Conservation (phyloP, 2,329 filamentous ascomycete genomes). For the Colletotrichum sansevieriae region DNA sequence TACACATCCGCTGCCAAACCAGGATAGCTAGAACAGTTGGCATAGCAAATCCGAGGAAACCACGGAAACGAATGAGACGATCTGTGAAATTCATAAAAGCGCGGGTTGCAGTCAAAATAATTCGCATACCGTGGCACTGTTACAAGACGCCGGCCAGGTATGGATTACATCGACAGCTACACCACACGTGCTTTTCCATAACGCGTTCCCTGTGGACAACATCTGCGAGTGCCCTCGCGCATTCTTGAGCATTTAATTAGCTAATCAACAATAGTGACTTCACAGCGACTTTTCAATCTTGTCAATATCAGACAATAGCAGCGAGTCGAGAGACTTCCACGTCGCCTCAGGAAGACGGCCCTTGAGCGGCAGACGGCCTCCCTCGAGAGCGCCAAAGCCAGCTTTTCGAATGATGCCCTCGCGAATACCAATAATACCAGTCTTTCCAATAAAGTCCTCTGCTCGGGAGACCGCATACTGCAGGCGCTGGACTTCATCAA, state of each 20-base stretch:
- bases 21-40: neutral
- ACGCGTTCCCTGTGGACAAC: neutral
- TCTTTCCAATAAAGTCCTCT: conserved; percentile 72
- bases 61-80: neutral
- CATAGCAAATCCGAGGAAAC: neutral
- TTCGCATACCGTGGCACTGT: neutral
- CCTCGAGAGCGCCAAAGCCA: conserved; percentile 69
- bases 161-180: neutral
- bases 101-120: neutral
- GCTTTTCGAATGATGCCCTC: conserved; percentile 70
- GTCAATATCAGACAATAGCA: conserved; percentile 39
- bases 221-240: conserved; percentile 5
- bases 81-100: neutral
- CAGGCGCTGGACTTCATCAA: conserved; percentile 67
- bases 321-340: conserved; percentile 48
- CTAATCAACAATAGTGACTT: neutral
- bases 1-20: neutral
- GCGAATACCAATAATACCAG: conserved; percentile 74
- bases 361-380: conserved; percentile 69
- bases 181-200: neutral
- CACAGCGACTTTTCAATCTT: conserved; percentile 41
- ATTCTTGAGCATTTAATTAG: conserved; percentile 2
- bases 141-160: neutral
- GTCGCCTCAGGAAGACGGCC: conserved; percentile 68
- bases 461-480: conserved; percentile 73